Evolutionary conservation across 2,329 filamentous ascomycete species (phyloP).

Genomic region (Claviceps sp.): DNA sequence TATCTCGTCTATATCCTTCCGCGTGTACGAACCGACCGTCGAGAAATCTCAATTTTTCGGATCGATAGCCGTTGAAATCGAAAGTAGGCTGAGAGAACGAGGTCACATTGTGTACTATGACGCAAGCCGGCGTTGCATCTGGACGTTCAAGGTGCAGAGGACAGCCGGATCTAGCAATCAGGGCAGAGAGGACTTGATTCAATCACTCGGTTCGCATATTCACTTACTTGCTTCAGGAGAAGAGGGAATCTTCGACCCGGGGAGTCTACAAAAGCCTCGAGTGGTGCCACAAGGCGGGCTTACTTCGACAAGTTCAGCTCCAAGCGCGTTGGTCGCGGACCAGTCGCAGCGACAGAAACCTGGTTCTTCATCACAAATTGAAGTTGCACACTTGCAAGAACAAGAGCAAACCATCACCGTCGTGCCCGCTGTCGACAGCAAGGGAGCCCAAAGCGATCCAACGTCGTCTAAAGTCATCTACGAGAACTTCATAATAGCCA

Average conservation of each 20-base stretch:
- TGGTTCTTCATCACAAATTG: slow-evolving; percentile 6
- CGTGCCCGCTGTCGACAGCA: slow-evolving; percentile 15
- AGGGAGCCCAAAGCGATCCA: slow-evolving; percentile 7
- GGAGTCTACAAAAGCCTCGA: slow-evolving; percentile 32
- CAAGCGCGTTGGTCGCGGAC: slow-evolving; percentile 27
- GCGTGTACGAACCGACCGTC: slow-evolving; percentile 37
- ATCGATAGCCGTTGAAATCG: slow-evolving; percentile 36
- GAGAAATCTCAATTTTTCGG: slow-evolving; percentile 31
- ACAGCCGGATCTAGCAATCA: slow-evolving; percentile 24
- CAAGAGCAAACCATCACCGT: slow-evolving; percentile 15
- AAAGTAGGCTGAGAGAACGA: slow-evolving; percentile 35
- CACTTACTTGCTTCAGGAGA: slow-evolving; percentile 31
- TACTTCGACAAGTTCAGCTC: slow-evolving; percentile 33
- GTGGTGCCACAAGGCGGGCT: slow-evolving; percentile 26
- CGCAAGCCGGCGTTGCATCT: slow-evolving; percentile 33
- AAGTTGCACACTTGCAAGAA: slow-evolving; percentile 9
- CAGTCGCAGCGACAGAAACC: slow-evolving; percentile 14
- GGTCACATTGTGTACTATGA: slow-evolving; percentile 42
- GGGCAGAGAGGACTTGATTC: slow-evolving; percentile 18
- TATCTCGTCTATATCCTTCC: slow-evolving; percentile 40
- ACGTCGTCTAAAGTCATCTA: slow-evolving; percentile 30
- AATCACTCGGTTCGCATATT: slow-evolving; percentile 29
- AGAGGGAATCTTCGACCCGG: slow-evolving; percentile 37
- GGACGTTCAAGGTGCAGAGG: slow-evolving; percentile 37
- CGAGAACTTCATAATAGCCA: slow-evolving; percentile 40